Percentiles rank a stretch among this genome's conserved stretches.
Conservation (phyloP, 1,139 yeast genomes). For the Yamadazyma dendronema region DNA sequence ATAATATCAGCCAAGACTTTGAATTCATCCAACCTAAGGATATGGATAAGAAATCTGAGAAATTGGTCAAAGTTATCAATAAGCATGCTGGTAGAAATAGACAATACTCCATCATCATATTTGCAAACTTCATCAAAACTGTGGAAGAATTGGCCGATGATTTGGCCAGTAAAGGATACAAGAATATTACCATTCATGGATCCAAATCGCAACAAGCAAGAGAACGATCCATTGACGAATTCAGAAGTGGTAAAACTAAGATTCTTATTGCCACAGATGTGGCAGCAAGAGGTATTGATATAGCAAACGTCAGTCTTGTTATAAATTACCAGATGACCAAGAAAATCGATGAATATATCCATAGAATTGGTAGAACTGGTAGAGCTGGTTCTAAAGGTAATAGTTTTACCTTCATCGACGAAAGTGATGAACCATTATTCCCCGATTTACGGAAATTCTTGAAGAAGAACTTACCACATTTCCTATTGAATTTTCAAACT, state of each 20-base stretch:
- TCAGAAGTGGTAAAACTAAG: conserved; percentile 59
- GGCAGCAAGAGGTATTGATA: conserved; percentile 95
- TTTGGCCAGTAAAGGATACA: conserved; percentile 44
- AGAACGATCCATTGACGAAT: conserved; percentile 68
- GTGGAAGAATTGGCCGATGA: conserved; percentile 65
- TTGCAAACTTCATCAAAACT: conserved; percentile 72
- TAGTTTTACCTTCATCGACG: conserved; percentile 68
- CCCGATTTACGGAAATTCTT: conserved; percentile 52
- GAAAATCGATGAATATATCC: conserved; percentile 79
- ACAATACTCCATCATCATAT: conserved; percentile 63
- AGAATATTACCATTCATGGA: conserved; percentile 71
- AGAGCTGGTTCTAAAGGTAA: conserved; percentile 84
- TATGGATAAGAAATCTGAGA: conserved; percentile 24
- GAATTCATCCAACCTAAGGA: conserved; percentile 42
- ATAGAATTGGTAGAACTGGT: conserved; percentile 95
- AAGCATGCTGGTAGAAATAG: conserved; percentile 16
- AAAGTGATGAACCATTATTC: conserved; percentile 54
- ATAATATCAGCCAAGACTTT: conserved; percentile 66
- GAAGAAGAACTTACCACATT: conserved; percentile 50
- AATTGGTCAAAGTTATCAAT: conserved; percentile 23
- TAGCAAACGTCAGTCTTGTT: conserved; percentile 80
- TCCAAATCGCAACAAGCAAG: conserved; percentile 85
- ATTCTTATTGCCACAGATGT: conserved; percentile 90
- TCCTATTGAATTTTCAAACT: conserved; percentile 37
- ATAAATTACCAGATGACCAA: conserved; percentile 82